Evolutionary conservation across 495 filamentous ascomycete species (phyloP).

Genomic region (Tuber melanosporum): DNA sequence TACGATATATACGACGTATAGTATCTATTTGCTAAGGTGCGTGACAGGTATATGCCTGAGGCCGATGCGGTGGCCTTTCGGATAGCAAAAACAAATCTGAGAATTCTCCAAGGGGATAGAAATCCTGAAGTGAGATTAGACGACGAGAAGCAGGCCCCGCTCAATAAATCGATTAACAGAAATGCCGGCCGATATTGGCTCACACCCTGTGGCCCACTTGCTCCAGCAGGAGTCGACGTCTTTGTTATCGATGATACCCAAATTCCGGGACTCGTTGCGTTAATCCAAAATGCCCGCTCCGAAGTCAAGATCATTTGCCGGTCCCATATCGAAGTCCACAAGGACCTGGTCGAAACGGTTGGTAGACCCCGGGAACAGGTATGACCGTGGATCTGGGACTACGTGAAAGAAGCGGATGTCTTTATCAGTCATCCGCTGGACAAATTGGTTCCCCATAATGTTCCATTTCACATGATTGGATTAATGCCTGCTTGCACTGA

Average conservation of each 20-base stretch:
- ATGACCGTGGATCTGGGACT: constrained; percentile 71
- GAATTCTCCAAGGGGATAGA: constrained; percentile 80
- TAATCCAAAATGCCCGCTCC: constrained; percentile 66
- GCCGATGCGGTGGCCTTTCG: constrained; percentile 77
- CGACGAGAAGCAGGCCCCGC: constrained; percentile 49
- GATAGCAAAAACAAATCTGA: constrained; percentile 89
- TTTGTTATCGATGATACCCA: constrained; percentile 83
- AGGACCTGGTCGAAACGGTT: constrained; percentile 56
- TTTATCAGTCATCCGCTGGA: constrained; percentile 82
- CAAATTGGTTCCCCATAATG: constrained; percentile 64
- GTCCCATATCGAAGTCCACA: constrained; percentile 77
- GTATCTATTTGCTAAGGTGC: constrained; percentile 8
- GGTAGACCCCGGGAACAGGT: constrained; percentile 65
- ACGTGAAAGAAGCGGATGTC: constrained; percentile 63
- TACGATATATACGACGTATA: no score
- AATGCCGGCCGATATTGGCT: constrained; percentile 77
- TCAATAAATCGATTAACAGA: constrained; percentile 66
- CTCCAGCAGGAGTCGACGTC: constrained; percentile 73
- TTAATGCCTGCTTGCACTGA: constrained; percentile 83
- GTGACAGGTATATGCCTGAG: constrained; percentile 64
- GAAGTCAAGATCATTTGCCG: constrained; percentile 71
- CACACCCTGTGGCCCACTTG: constrained; percentile 60
- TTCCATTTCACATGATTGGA: constrained; percentile 60
- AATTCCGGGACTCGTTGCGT: constrained; percentile 73
- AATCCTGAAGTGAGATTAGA: constrained; percentile 59